Base-by-base conservation (phyloP, 2,329 filamentous ascomycete genomes). In the Fusarium metavorans region DNA sequence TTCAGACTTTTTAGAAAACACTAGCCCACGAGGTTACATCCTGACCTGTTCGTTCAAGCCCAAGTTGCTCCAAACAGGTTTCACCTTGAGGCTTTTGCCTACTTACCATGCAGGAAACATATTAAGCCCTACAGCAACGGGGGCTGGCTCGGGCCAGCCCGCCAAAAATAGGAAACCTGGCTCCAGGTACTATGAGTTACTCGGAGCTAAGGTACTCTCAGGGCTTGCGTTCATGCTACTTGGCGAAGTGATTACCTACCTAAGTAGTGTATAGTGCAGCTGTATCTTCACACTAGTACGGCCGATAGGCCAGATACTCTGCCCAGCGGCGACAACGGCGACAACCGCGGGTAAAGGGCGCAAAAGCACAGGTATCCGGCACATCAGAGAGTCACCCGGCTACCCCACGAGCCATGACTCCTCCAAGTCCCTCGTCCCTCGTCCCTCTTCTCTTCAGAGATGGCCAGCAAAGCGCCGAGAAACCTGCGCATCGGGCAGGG, bases 21-120 rank as follows among this genome's bases (percentile, higher is more conserved):
- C 59, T 61, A 43, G 32, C 43, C 54, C 50, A 57, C 27, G 60
- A 65, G 60, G 54, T 63, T 66, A 57, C 32, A 56, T 60, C 37
- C 23, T 25, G 45, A 41, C 45, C 45, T n/a, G 34, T 57, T 34
- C n/a, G 35, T 60, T 50, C 25, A 70, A 43, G 52, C 37, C 27
- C 4, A 35, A n/a, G 50, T 56, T 52, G 18, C 39, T 60, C 23
- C 37, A 43, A 64, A 35, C 63, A 48, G 16, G 60, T 32, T 66
- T 37, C 27, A 41, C 41, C 32, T 37, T 65, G 25, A 66, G 39
- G 25, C 14, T 13, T 37, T 56, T 27, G n/a, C 35, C 35, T 64
- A 27, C 48, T 34, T 25, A 45, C 20, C 14, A 16, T 56, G n/a
- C 52, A 59, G 57, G 63, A 65, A 58, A 59, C 52, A 48, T 41